Evolutionary conservation across 2,329 filamentous ascomycete species (phyloP), one percentile per base, ranked within the genome.

Genomic region (Septoria petroselini): DNA sequence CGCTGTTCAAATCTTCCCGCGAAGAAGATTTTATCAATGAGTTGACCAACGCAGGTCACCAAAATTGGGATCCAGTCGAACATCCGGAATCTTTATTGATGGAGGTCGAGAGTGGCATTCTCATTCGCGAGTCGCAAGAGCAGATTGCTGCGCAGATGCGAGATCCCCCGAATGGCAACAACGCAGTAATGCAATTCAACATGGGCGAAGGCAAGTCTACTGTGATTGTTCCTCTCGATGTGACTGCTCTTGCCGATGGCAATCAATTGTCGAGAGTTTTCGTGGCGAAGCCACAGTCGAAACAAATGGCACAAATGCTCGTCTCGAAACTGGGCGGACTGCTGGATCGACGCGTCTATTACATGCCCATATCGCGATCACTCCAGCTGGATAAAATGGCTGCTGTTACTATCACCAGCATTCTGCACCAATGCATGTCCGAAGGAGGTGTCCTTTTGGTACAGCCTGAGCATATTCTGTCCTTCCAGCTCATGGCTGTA

Each of bases 201-300:
- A 88, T 88, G 83, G 84, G 84, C 0, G 77, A 85, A 59, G 84
- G 84, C 0, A 88, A 87, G 54, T 82, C 81, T 0, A 84, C 83
- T 0, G 79, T 86, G 1, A 87, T 90, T 40, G 73, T 84, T 0
- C 84, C 84, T 0, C 82, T 86, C 30, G 76, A 84, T 0, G 78
- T 78, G 0, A 67, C 77, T 0, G 54, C 62, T 0, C 58, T 74
- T 2, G 68, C 72, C 2, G 27, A 15, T 48, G 67, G 68, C 34
- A 61, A 65, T 0, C 65, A 70, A 0, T 65, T 86, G 0, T 72
- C 74, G 0, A 68, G 83, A 1, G 65, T 84, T 0, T 61, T 83
- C 0, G 78, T 83, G 0, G 78, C 78, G 0, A 79, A 80, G 41
- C 68, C 81, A 0, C 69, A 83, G 2, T 67, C 82, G 0, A 68